A percentile compares a stretch with the other conserved stretches of the same genome.
phyloP scores from a whole-genome alignment of 2,329 filamentous ascomycete genomes.

The Fusarium goolgardi region DNA sequence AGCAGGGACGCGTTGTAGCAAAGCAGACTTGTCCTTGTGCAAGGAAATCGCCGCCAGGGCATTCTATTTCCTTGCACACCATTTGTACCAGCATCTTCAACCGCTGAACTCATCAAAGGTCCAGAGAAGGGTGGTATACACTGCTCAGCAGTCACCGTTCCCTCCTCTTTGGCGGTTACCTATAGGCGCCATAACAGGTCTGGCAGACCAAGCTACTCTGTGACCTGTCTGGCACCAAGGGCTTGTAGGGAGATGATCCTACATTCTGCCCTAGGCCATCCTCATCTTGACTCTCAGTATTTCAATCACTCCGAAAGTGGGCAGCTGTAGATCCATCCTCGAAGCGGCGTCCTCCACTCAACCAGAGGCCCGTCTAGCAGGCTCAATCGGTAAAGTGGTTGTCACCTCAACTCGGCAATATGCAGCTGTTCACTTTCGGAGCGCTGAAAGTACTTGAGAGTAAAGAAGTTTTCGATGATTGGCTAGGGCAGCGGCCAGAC shows the following conservation, averaged over 20 bases:
- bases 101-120: slow-evolving; percentile 34
- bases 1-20: slow-evolving; percentile 54
- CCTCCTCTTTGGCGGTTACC: slow-evolving; percentile 35
- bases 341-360: slow-evolving; percentile 40
- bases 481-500: slow-evolving; percentile 39
- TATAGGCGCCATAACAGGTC: slow-evolving; percentile 11
- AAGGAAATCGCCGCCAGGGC: slow-evolving; percentile 49
- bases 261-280: slow-evolving; percentile 41
- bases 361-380: slow-evolving; percentile 45
- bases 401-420: slow-evolving; percentile 37
- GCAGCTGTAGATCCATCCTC: slow-evolving; percentile 31
- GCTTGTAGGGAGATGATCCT: slow-evolving; percentile 48
- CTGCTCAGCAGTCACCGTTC: slow-evolving; percentile 41
- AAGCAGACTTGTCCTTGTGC: slow-evolving; percentile 53
- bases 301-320: slow-evolving; percentile 25
- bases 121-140: slow-evolving; percentile 34
- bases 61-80: slow-evolving; percentile 43
- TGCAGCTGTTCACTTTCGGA: slow-evolving; percentile 25
- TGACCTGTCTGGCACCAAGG: slow-evolving; percentile 21
- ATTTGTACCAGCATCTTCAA: slow-evolving; percentile 53
- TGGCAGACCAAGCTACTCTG: slow-evolving; percentile 39
- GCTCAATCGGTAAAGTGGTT: slow-evolving; percentile 25
- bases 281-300: slow-evolving; percentile 24
- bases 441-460: slow-evolving; percentile 4
- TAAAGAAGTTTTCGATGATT: slow-evolving; percentile 16